Conservation (phyloP, 2,329 filamentous ascomycete species). For the Ophiostoma novo-ulmi region DNA sequence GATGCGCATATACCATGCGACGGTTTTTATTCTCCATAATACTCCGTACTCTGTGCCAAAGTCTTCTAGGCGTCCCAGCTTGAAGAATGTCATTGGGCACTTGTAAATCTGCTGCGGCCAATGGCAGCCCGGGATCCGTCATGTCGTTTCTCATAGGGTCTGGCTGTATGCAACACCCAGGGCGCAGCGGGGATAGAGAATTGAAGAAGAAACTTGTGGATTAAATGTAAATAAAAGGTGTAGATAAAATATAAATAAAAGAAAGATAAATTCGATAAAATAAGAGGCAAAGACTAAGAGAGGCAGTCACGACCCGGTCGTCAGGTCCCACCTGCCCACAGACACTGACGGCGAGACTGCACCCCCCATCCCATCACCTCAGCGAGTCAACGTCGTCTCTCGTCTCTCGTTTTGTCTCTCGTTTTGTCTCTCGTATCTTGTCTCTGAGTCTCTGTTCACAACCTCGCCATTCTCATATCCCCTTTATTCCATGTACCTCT, state of each 20-base stretch:
- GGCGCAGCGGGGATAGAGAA: constrained; percentile 28
- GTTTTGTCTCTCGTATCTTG: background rate
- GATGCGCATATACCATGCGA: background rate
- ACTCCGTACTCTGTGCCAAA: background rate
- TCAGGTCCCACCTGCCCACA: constrained; percentile 16
- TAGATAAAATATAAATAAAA: background rate
- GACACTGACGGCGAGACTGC: constrained; percentile 1
- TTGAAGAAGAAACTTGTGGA: constrained; percentile 7
- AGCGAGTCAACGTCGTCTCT: background rate
- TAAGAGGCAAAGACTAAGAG: background rate
- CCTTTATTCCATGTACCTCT: constrained; percentile 3
- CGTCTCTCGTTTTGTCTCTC: background rate
- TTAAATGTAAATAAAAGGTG: background rate
- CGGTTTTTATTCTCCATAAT: constrained; percentile 2
- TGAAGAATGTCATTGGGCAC: constrained; percentile 23
- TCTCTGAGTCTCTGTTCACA: background rate
- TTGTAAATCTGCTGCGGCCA: constrained; percentile 31
- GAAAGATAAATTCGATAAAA: background rate
- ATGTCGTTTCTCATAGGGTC: constrained; percentile 36
- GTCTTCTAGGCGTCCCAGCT: constrained; percentile 11
- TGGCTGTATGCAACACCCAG: constrained; percentile 36
- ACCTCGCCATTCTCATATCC: background rate
- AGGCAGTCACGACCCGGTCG: background rate
- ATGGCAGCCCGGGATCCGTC: constrained; percentile 32
- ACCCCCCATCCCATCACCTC: background rate